A percentile compares a stretch with the other conserved stretches of the same genome.
Conservation (phyloP, 176 grass and related monocot species). For the Triticum urartu region DNA sequence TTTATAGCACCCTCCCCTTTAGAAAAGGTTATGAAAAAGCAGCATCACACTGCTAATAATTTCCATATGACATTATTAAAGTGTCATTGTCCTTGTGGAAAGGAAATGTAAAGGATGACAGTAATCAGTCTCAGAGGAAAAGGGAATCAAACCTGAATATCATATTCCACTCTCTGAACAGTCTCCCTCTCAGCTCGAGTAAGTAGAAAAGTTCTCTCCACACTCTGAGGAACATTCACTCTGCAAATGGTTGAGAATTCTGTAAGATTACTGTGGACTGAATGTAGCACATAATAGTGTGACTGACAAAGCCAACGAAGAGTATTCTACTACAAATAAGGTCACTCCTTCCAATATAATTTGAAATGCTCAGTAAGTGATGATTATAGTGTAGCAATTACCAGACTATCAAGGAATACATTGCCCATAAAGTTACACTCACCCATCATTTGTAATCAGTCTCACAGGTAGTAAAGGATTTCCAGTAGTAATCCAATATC, state of each 20-base stretch:
- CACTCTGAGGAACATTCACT: conserved; percentile 31
- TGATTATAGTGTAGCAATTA: background rate
- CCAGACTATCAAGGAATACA: background rate
- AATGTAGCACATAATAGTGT: background rate
- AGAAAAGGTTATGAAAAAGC: background rate
- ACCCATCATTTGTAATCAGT: conserved; percentile 37
- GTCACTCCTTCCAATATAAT: background rate
- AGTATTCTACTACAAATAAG: background rate
- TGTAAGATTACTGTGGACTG: background rate
- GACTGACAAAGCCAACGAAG: background rate
- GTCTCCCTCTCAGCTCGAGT: conserved; percentile 41
- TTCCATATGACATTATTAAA: background rate
- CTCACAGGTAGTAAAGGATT: conserved; percentile 34
- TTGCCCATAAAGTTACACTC: background rate
- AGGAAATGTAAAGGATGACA: background rate
- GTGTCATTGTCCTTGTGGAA: background rate
- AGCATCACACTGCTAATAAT: background rate
- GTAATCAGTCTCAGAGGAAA: background rate
- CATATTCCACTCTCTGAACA: conserved; percentile 41
- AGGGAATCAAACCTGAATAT: conserved; percentile 53
- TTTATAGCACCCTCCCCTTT: background rate
- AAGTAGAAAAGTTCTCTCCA: conserved; percentile 53
- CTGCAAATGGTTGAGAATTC: conserved; percentile 30
- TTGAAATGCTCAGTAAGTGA: background rate
- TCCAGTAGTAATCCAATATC: conserved; percentile 37